Evolutionary conservation across 2,329 filamentous ascomycete genomes (phyloP).

Genomic region (Clarireedia paspali): DNA sequence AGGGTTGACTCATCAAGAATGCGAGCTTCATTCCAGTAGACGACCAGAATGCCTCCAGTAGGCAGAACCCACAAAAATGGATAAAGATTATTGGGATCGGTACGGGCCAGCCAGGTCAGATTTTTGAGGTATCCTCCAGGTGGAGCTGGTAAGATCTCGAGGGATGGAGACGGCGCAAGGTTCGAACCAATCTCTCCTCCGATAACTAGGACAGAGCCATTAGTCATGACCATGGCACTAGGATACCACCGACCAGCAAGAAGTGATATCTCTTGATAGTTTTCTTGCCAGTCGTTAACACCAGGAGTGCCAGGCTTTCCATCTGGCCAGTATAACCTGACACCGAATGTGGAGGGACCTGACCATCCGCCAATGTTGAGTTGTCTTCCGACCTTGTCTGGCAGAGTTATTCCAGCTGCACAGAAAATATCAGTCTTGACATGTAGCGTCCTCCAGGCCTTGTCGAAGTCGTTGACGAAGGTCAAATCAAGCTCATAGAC

Average conservation of each 20-base stretch:
- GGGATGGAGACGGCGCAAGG: conserved; percentile 49
- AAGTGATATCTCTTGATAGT: conserved; percentile 44
- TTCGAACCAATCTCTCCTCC: conserved; percentile 58
- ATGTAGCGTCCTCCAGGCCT: conserved; percentile 53
- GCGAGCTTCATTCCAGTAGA: conserved; percentile 59
- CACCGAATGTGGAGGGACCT: conserved; percentile 50
- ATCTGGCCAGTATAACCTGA: conserved; percentile 54
- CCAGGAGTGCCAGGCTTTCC: conserved; percentile 47
- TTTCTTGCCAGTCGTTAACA: conserved; percentile 58
- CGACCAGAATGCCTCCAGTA: conserved; percentile 53
- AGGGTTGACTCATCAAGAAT: conserved; percentile 54
- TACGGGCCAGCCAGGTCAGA: conserved; percentile 54
- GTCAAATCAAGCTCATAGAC: conserved; percentile 57
- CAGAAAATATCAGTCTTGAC: conserved; percentile 64
- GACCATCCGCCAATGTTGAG: conserved; percentile 62
- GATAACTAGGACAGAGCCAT: conserved; percentile 56
- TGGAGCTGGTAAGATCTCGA: conserved; percentile 53
- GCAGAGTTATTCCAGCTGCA: conserved; percentile 54
- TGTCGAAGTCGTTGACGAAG: conserved; percentile 42
- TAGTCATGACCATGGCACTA: conserved; percentile 53
- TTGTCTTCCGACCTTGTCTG: conserved; percentile 55
- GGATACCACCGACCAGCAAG: conserved; percentile 59
- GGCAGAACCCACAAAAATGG: conserved; percentile 56
- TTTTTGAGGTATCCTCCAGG: conserved; percentile 40
- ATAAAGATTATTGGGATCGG: conserved; percentile 61